phyloP scores from a whole-genome alignment of 176 grass and related monocot genomes.

The Dendrocalamus sinicus region DNA sequence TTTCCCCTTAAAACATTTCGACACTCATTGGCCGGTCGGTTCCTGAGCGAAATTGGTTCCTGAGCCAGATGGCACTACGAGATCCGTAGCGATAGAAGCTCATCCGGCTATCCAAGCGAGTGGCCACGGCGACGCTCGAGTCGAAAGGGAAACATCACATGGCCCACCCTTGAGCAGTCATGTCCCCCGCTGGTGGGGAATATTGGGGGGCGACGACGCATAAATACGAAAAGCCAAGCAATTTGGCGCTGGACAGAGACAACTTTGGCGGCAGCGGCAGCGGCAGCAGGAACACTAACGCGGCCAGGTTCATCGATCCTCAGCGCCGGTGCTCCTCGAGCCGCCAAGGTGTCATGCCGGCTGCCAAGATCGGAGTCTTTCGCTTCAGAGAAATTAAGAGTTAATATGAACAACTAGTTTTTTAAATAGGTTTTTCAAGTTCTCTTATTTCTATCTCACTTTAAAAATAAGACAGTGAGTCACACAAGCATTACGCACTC shows the following conservation, averaged over 20 bases:
- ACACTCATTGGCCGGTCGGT: not conserved
- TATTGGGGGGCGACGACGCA: conserved; percentile 7
- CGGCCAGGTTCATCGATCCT: conserved; percentile 37
- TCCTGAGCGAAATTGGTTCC: no score
- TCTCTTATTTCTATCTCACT: no score
- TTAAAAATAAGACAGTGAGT: no score
- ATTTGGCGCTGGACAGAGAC: not conserved
- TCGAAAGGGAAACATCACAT: not conserved
- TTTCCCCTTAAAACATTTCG: not conserved
- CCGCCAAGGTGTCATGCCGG: not conserved
- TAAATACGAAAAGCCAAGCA: not conserved
- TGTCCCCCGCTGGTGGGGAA: not conserved
- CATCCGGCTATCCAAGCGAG: not conserved
- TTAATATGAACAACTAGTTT: no score
- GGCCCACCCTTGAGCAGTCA: not conserved
- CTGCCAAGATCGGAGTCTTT: no score
- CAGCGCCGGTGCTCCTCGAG: conserved; percentile 15
- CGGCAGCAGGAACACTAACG: not conserved
- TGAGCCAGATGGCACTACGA: not conserved
- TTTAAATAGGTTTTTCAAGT: no score
- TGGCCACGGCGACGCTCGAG: not conserved
- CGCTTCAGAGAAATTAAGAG: no score
- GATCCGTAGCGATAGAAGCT: not conserved
- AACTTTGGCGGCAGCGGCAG: not conserved
- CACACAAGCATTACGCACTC: no score